phyloP scores from a whole-genome alignment of 2,329 filamentous ascomycete genomes.

The Incumbomyces lentus region DNA sequence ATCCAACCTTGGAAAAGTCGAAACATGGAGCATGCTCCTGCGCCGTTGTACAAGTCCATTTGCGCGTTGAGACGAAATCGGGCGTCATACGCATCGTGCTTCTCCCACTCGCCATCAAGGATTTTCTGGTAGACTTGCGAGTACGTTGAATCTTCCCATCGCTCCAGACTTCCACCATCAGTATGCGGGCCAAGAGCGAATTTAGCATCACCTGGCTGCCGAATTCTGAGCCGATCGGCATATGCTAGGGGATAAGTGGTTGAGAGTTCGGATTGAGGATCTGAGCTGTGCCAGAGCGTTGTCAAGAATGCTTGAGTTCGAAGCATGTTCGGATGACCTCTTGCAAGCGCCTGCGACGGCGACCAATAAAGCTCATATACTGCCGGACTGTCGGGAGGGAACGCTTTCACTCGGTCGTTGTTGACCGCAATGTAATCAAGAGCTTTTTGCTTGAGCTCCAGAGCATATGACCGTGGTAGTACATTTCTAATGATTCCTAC shows the following conservation, averaged over 20 bases:
- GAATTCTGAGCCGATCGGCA: constrained; percentile 61
- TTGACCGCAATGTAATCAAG: constrained; percentile 58
- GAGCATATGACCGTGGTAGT: constrained; percentile 51
- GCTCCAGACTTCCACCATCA: constrained; percentile 63
- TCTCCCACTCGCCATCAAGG: constrained; percentile 66
- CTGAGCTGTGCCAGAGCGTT: constrained; percentile 51
- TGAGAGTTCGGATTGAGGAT: constrained; percentile 29
- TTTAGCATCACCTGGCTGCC: constrained; percentile 57
- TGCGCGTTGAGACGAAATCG: constrained; percentile 56
- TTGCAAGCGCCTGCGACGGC: constrained; percentile 54
- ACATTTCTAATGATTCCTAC: constrained; percentile 56
- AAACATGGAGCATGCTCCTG: constrained; percentile 75
- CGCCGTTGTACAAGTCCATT: constrained; percentile 67
- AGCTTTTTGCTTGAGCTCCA: constrained; percentile 54
- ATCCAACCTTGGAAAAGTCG: constrained; percentile 88
- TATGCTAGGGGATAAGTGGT: constrained; percentile 56
- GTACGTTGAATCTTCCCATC: constrained; percentile 64
- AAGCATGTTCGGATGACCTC: constrained; percentile 56
- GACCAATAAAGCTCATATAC: constrained; percentile 73
- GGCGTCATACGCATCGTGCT: constrained; percentile 73
- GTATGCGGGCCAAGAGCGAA: constrained; percentile 66
- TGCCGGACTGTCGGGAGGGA: constrained; percentile 55
- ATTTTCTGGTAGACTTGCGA: constrained; percentile 63
- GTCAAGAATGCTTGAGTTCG: constrained; percentile 53
- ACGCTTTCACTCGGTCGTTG: constrained; percentile 43